These are phyloP conservation scores for Cladophialophora exuberans DNA, from an alignment of 2,329 filamentous ascomycete species.

Conservation along the genomic window DNA sequence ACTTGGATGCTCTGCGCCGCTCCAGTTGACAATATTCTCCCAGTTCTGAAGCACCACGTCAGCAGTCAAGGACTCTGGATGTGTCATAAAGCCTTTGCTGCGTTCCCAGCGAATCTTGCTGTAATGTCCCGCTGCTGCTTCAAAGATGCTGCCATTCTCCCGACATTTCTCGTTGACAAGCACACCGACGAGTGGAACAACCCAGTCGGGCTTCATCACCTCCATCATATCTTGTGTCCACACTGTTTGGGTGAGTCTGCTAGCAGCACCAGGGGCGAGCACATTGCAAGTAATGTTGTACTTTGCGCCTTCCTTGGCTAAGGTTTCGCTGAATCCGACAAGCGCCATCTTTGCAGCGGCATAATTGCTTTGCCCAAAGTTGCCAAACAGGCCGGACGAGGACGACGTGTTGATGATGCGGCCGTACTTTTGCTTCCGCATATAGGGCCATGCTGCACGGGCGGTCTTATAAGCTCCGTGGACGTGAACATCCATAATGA, in stretches of 20 bases:
- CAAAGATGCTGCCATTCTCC: slow-evolving; percentile 88
- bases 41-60: slow-evolving; percentile 85
- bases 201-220: slow-evolving; percentile 87
- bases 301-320: slow-evolving; percentile 95
- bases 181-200: slow-evolving; percentile 87
- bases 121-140: slow-evolving; percentile 87
- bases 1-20: slow-evolving; percentile 77
- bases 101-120: slow-evolving; percentile 96
- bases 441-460: slow-evolving; percentile 92
- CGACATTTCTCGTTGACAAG: slow-evolving; percentile 83
- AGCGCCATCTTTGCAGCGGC: slow-evolving; percentile 92
- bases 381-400: slow-evolving; percentile 90
- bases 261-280: slow-evolving; percentile 92
- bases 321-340: slow-evolving; percentile 95
- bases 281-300: slow-evolving; percentile 97
- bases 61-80: slow-evolving; percentile 86
- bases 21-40: slow-evolving; percentile 84
- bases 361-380: slow-evolving; percentile 94
- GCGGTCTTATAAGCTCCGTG: slow-evolving; percentile 93
- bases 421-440: slow-evolving; percentile 98
- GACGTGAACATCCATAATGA: slow-evolving; percentile 90
- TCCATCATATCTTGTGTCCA: slow-evolving; percentile 90
- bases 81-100: slow-evolving; percentile 81
- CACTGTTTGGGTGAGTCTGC: slow-evolving; percentile 90
- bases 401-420: slow-evolving; percentile 95